Conservation (phyloP, 495 filamentous ascomycete genomes). For the Trichoderma asperelloides region DNA sequence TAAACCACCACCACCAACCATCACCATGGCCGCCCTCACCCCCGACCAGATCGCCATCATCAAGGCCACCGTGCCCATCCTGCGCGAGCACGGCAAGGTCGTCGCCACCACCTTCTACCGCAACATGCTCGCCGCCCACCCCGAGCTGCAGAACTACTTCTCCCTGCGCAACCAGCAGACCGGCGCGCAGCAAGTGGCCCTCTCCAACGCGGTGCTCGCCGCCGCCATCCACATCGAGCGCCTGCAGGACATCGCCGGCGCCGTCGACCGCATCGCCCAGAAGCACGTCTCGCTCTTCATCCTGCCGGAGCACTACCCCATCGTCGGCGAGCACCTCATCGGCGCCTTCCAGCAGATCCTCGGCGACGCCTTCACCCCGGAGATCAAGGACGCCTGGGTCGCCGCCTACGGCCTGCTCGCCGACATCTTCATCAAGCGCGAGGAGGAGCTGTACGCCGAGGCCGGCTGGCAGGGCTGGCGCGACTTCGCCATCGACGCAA, state of each 20-base stretch:
- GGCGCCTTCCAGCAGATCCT: slow-evolving; percentile 59
- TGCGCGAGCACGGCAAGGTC: slow-evolving; percentile 53
- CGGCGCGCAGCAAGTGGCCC: slow-evolving; percentile 54
- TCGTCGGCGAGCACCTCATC: slow-evolving; percentile 60
- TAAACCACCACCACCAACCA: not conserved
- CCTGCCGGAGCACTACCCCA: slow-evolving; percentile 55
- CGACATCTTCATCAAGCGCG: slow-evolving; percentile 54
- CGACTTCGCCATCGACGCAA: slow-evolving; percentile 52
- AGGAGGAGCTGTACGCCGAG: slow-evolving; percentile 50
- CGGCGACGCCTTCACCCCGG: slow-evolving; percentile 55
- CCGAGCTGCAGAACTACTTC: slow-evolving; percentile 57
- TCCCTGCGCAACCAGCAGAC: slow-evolving; percentile 55
- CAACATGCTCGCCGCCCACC: slow-evolving; percentile 54
- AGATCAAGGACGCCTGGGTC: slow-evolving; percentile 59
- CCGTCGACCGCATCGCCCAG: slow-evolving; percentile 64
- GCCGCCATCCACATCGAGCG: slow-evolving; percentile 68
- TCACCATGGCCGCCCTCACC: slow-evolving; percentile 24
- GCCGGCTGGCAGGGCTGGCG: slow-evolving; percentile 56
- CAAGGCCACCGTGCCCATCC: slow-evolving; percentile 52
- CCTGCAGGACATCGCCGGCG: slow-evolving; percentile 47
- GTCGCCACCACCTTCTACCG: slow-evolving; percentile 64
- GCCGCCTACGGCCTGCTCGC: slow-evolving; percentile 58
- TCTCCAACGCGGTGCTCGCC: slow-evolving; percentile 57
- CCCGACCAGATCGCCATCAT: slow-evolving; percentile 40
- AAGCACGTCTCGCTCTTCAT: slow-evolving; percentile 69